Evolutionary conservation across 805 yeast genomes (phyloP).

Genomic region (Yamadazyma insecticola): DNA sequence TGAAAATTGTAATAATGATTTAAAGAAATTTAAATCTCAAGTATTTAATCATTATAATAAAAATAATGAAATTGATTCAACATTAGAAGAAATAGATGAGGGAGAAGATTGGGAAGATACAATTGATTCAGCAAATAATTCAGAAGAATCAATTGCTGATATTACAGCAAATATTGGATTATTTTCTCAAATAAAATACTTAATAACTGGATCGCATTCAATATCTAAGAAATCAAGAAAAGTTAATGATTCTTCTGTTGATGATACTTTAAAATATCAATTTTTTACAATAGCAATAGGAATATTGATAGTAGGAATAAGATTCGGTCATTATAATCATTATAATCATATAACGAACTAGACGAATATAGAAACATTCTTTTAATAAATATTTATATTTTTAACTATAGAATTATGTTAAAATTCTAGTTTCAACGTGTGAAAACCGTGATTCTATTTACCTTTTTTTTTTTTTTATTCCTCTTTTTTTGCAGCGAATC

Average conservation of each 20-base stretch:
- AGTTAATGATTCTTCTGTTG: slow-evolving; percentile 24
- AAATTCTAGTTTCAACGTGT: too few relatives aligned
- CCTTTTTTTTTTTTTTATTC: too few relatives aligned
- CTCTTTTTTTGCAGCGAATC: too few relatives aligned
- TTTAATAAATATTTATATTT: too few relatives aligned
- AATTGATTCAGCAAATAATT: too few relatives aligned
- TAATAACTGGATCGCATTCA: slow-evolving; percentile 22
- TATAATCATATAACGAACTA: too few relatives aligned
- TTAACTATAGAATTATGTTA: too few relatives aligned
- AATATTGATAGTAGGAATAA: slow-evolving; percentile 35
- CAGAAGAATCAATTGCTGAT: slow-evolving; percentile 7
- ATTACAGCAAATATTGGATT: slow-evolving; percentile 18
- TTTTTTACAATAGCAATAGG: slow-evolving; percentile 40
- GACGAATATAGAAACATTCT: too few relatives aligned
- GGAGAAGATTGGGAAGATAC: slow-evolving; percentile 7
- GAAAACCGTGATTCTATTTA: too few relatives aligned
- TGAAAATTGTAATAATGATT: slow-evolving; percentile 12
- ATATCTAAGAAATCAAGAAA: slow-evolving; percentile 14
- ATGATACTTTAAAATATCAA: slow-evolving; percentile 38
- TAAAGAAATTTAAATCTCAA: slow-evolving; percentile 31
- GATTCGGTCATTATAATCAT: slow-evolving; percentile 24
- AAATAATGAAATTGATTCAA: slow-evolving; percentile 5
- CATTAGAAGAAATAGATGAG: slow-evolving; percentile 8
- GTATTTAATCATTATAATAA: too few relatives aligned
- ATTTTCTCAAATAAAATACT: slow-evolving; percentile 30